Evolutionary conservation across 1,284 basidiomycete species (phyloP), one percentile per base, ranked within the genome.

Genomic region (Fomitopsis palustris): DNA sequence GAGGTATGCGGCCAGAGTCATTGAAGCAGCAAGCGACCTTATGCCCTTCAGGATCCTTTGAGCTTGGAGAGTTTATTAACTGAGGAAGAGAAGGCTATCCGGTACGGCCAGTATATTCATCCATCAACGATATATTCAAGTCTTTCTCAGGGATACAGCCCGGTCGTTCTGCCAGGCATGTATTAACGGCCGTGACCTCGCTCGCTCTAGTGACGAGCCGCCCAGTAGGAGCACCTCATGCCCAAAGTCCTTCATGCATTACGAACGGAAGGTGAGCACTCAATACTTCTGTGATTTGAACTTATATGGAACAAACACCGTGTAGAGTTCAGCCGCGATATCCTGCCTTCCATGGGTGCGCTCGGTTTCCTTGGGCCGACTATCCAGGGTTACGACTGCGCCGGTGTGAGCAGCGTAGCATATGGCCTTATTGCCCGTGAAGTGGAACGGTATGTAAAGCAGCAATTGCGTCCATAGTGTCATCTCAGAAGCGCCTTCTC

Each of bases 401-500:
- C 96, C 0, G 96, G 96, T n/a, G 90, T 88, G 25, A 92, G 88
- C 69, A 88, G 87, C 65, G 93, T 96, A 21, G 92, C 95, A 0
- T 98, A 98, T 68, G 96, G 96, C 7, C 80, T 98, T 35, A 92
- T 98, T 67, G 92, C 95, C 1, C 82, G 96, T 51, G 96, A 98
- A 72, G 88, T 99, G 4, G 96, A 98, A 76, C 80, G 93, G 92
- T 89, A 54, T 45, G 79, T 64, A 35, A 16, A 17, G n/a, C 42
- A 38, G 25, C 19, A 33, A 12, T 17, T 21, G 31, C 8, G 16
- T 42, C 49, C 10, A 33, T 31, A 2, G 12, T 25, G 33, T 16
- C 56, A 12, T n/a, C 8, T 7, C 41, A 38, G 9, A 21, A 56
- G 16, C 14, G 35, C n/a, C 12, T 47, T n/a, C n/a, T 58, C 17